Base-by-base conservation (phyloP, 495 filamentous ascomycete genomes). In the Aspergillus ellipticus region DNA sequence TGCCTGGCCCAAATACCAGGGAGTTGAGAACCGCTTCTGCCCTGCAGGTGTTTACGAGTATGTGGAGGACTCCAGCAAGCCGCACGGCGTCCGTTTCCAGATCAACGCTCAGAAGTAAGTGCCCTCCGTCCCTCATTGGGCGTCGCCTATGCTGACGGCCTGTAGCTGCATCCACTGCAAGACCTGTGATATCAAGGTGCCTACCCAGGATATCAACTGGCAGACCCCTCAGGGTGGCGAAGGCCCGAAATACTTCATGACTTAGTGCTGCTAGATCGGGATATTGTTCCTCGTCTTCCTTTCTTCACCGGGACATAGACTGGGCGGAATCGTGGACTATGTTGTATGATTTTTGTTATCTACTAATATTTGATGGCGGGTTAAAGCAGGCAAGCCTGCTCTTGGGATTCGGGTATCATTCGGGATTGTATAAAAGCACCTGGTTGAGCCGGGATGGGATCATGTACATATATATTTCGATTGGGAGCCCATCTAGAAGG, bases 11-110 rank as follows among this genome's bases (percentile, higher is more conserved):
- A 75, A 81, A 59, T 99, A 90, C 71, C 87, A 96, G 76, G 94
- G 94, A 0, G 60, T 99, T 1, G 94, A 99, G 80, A 96, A 94
- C 63, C 81, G 95, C n/a, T 99, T 99, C 78, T 99, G 94, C 65
- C 94, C 94, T n/a, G 94, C 94, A 0, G 94, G 91, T 5, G 94
- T 99, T 62, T 99, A 99, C 65, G 94, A 99, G 74, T 99, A 97
- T 69, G 83, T 97, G 5, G 94, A 97, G 72, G 94, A 99, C 65
- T 79, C 85, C 31, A 85, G 71, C 28, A 94, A 93, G 74, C 73
- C 85, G 43, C 75, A 88, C 52, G 94, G 94, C 0, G 90, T 97
- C 53, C 78, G 90, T 57, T 99, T 99, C 76, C 92, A 97, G 76
- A 97, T 99, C 61, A 98, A 98, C 68, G 79, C 92, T 22, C 95